These are phyloP conservation scores for Suhomyces tanzawaensis DNA, from an alignment of 805 yeast genomes.

Conservation along the genomic window DNA sequence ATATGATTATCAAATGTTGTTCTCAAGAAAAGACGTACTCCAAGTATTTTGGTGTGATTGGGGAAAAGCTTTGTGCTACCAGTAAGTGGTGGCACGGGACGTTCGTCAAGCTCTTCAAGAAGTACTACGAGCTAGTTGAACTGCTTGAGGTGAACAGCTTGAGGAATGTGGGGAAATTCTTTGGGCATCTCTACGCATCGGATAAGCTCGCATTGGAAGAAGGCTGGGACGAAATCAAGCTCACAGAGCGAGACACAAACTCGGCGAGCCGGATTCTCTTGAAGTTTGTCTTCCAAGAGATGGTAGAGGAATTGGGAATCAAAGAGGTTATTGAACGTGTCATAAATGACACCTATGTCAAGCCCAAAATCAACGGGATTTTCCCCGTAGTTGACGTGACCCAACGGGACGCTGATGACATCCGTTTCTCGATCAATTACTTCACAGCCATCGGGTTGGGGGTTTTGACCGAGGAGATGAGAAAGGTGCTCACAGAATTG, in stretches of 20 bases:
- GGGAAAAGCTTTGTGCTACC: slow-evolving; percentile 57
- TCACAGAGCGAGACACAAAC: slow-evolving; percentile 73
- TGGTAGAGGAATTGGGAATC: slow-evolving; percentile 74
- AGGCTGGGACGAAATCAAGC: slow-evolving; percentile 49
- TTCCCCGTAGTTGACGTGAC: slow-evolving; percentile 52
- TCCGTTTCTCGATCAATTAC: slow-evolving; percentile 80
- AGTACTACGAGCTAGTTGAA: slow-evolving; percentile 57
- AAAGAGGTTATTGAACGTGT: slow-evolving; percentile 48
- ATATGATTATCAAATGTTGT: slow-evolving; percentile 76
- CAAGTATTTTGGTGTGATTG: slow-evolving; percentile 77
- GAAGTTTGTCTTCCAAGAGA: slow-evolving; percentile 75
- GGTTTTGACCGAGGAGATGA: slow-evolving; percentile 75
- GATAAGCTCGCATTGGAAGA: slow-evolving; percentile 64
- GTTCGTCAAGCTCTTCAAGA: slow-evolving; percentile 52
- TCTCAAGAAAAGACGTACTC: slow-evolving; percentile 85
- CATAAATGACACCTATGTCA: slow-evolving; percentile 47
- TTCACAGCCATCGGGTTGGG: slow-evolving; percentile 94
- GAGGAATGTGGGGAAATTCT: slow-evolving; percentile 76
- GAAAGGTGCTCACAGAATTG: slow-evolving; percentile 46
- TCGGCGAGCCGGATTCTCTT: slow-evolving; percentile 78
- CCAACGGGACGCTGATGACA: slow-evolving; percentile 43
- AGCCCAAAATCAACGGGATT: slow-evolving; percentile 50
- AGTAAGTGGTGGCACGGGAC: slow-evolving; percentile 55
- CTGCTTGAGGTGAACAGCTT: slow-evolving; percentile 70
- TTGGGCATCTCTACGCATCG: slow-evolving; percentile 78